Evolutionary conservation across 164 flowering plant species (phyloP).

Genomic region (Amborella trichopoda): DNA sequence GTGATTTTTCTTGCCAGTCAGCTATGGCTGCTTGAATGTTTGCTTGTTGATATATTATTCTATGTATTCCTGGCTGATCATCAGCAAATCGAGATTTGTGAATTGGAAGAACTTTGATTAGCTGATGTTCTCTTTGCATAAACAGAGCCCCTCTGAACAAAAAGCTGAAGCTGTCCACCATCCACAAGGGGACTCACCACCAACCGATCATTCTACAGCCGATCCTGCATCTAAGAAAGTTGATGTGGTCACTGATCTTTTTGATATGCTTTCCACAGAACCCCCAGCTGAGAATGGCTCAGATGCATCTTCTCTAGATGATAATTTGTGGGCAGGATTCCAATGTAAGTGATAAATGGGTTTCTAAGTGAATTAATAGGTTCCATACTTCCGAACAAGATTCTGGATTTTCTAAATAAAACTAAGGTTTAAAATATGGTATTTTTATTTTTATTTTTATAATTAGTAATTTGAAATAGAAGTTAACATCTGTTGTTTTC

Average conservation of each 20-base stretch:
- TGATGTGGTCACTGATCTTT: slow-evolving; percentile 83
- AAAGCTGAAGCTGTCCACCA: slow-evolving; percentile 23
- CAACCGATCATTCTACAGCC: slow-evolving; percentile 18
- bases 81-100: not conserved
- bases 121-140: no score
- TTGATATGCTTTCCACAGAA: slow-evolving; percentile 82
- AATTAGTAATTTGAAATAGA: no score
- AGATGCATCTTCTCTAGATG: slow-evolving; percentile 45
- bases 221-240: slow-evolving; percentile 44
- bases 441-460: no score
- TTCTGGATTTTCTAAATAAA: no score
- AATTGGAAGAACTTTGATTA: no score
- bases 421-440: no score
- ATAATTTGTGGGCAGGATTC: slow-evolving; percentile 82
- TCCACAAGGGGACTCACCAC: slow-evolving; percentile 12
- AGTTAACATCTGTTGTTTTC: no score
- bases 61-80: not conserved
- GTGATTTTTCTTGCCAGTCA: no score
- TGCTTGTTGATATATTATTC: no score
- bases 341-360: slow-evolving; percentile 85
- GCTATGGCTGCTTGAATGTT: no score
- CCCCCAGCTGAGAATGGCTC: slow-evolving; percentile 46
- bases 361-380: no score
- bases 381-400: no score
- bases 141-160: slow-evolving; percentile 30